Conservation (phyloP, 2,329 filamentous ascomycete genomes). For the Helminthosporium solani region DNA sequence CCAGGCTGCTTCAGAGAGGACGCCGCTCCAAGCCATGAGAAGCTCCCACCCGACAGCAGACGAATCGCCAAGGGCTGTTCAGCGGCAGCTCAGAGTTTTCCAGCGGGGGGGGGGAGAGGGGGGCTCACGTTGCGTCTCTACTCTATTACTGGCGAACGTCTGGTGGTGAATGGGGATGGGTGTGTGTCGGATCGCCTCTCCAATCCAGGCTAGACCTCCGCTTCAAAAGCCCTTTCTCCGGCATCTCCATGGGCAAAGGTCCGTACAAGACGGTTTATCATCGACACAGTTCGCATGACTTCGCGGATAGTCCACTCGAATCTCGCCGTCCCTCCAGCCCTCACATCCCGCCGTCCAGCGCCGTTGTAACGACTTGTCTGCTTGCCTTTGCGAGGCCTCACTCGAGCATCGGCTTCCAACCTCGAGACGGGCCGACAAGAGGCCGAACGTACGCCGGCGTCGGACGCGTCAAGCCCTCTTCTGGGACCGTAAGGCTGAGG, state of each 20-base stretch:
- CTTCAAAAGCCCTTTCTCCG: slow-evolving; percentile 33
- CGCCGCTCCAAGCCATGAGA: slow-evolving; percentile 8
- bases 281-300: background rate
- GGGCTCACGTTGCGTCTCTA: slow-evolving; percentile 16
- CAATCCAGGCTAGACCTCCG: slow-evolving; percentile 13
- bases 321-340: too few relatives aligned
- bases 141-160: slow-evolving; percentile 12
- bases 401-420: too few relatives aligned
- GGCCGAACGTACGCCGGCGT: background rate
- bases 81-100: slow-evolving; percentile 28
- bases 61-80: background rate
- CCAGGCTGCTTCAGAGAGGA: slow-evolving; percentile 1
- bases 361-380: too few relatives aligned
- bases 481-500: background rate
- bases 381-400: too few relatives aligned
- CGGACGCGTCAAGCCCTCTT: background rate
- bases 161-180: background rate
- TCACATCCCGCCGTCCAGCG: too few relatives aligned
- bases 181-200: slow-evolving; percentile 5
- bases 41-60: slow-evolving; percentile 14
- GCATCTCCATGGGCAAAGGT: slow-evolving; percentile 34
- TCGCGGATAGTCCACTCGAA: too few relatives aligned
- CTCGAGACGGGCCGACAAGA: too few relatives aligned
- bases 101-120: slow-evolving; percentile 11
- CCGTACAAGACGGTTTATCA: too few relatives aligned